These are phyloP conservation scores for Aspergillus pseudonomiae DNA, from an alignment of 2,329 filamentous ascomycete species.

Conservation along the genomic window DNA sequence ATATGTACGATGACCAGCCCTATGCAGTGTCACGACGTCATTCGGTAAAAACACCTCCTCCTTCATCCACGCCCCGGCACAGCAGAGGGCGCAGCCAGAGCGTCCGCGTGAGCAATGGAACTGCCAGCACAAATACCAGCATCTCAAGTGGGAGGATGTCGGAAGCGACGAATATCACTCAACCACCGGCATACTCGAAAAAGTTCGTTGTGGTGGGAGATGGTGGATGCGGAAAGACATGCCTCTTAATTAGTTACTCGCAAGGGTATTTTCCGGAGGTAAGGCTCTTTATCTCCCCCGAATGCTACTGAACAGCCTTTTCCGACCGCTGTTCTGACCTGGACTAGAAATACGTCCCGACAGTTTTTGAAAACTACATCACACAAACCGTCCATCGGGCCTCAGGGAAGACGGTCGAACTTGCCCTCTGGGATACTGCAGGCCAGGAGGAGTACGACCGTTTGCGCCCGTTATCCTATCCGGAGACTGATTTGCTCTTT, in stretches of 20 bases:
- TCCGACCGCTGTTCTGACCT: constrained; percentile 9
- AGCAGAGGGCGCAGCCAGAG: constrained; percentile 57
- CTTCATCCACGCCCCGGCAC: constrained; percentile 46
- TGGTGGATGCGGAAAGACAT: constrained; percentile 98
- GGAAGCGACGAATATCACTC: constrained; percentile 80
- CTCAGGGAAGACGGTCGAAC: constrained; percentile 90
- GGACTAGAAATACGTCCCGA: constrained; percentile 95
- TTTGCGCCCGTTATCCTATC: constrained; percentile 91
- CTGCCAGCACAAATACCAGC: constrained; percentile 82
- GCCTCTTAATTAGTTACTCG: constrained; percentile 96
- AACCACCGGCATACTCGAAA: constrained; percentile 92
- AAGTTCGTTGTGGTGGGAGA: constrained; percentile 99
- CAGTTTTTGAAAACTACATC: constrained; percentile 99
- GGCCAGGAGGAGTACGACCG: constrained; percentile 99
- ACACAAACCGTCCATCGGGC: constrained; percentile 88
- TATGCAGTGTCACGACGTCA: constrained; percentile 62
- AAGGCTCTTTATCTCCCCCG: constrained; percentile 32
- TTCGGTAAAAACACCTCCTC: constrained; percentile 48
- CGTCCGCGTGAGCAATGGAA: constrained; percentile 81
- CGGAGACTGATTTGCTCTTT: constrained; percentile 95
- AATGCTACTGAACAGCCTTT: not conserved
- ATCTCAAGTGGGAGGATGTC: constrained; percentile 73
- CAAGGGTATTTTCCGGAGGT: constrained; percentile 99
- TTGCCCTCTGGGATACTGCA: constrained; percentile 97
- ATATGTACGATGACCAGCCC: constrained; percentile 47